Evolutionary conservation across 78 protist genomes (phyloP), one percentile per base, ranked within the genome.

Genomic region (Dictyostelium purpureum): DNA sequence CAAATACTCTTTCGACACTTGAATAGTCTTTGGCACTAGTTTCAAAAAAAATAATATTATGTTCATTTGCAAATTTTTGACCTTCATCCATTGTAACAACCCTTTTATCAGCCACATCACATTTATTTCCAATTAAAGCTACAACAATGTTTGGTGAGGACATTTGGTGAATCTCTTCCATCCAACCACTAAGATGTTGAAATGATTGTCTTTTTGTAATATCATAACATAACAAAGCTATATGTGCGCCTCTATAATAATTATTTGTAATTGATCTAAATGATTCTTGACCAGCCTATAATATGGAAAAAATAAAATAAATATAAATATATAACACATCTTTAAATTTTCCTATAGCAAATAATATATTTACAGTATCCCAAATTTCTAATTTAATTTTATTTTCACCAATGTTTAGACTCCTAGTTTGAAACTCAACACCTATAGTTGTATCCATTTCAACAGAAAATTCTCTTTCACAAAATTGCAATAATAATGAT

Each of bases 371-470:
- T 54, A 67, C n/a, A 14, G 85, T 87, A 75, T 98, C 99, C 99
- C 99, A 99, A 19, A 99, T 98, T 78, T 98, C 99, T 26, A 99
- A 90, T 89, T 99, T 99, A 66, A 99, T 77, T 31, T 96, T 94
- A 71, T 95, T 76, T 42, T 37, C 16, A 49, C 97, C 99, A 6
- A 99, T 73, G 5, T 90, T 74, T 37, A 98, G 67, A 94, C 95
- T 94, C 19, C 99, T 95, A 0, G 99, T 97, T 26, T 98, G 99
- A 42, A 99, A 99, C 57, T 99, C 99, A 7, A 99, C 99, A 2
- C 99, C 99, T 3, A 99, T 98, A 21, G 99, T 99, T 40, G 98
- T 95, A 74, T 98, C 99, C 51, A 98, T 98, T 16, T 96, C 97
- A 11, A 98, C 97, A 74, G 97, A 97, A 61, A 99, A 99, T 24